phyloP scores from a whole-genome alignment of 2,329 filamentous ascomycete species.

The Thelonectria rubi region DNA sequence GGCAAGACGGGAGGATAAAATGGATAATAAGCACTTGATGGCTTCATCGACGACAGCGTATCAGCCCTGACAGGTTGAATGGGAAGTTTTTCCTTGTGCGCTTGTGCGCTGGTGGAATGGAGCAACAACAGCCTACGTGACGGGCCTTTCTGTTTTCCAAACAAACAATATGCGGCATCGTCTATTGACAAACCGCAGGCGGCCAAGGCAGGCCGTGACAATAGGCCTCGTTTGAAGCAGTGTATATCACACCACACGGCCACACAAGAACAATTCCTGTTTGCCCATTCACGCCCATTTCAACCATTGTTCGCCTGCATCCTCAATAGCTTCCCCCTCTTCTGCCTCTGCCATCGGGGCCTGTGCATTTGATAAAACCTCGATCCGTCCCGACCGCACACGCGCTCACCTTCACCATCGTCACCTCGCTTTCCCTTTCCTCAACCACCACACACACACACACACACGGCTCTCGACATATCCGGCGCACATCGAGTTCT shows the following conservation, averaged over 20 bases:
- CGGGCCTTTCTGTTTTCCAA: constrained; percentile 32
- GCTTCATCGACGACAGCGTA: too few species aligned
- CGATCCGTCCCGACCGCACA: neutral
- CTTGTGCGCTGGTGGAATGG: too few species aligned
- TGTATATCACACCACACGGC: constrained; percentile 20
- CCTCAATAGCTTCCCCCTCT: neutral
- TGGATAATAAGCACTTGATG: too few species aligned
- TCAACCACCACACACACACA: too few species aligned
- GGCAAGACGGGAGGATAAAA: too few species aligned
- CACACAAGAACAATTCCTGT: constrained; percentile 11
- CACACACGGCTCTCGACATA: neutral
- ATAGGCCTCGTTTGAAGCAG: too few species aligned
- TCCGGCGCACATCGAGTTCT: neutral
- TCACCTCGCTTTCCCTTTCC: neutral
- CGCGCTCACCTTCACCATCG: neutral
- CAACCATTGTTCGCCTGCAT: neutral
- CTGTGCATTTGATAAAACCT: neutral
- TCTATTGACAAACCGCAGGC: constrained; percentile 13
- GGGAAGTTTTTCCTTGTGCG: too few species aligned
- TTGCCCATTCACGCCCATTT: constrained; percentile 4
- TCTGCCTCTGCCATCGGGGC: neutral
- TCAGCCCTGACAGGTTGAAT: too few species aligned
- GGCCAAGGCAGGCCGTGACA: constrained; percentile 13
- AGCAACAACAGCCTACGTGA: constrained; percentile 20
- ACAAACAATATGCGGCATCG: constrained; percentile 40